phyloP scores from a whole-genome alignment of 1,284 basidiomycete species.

The Boletus semigastroideus region DNA sequence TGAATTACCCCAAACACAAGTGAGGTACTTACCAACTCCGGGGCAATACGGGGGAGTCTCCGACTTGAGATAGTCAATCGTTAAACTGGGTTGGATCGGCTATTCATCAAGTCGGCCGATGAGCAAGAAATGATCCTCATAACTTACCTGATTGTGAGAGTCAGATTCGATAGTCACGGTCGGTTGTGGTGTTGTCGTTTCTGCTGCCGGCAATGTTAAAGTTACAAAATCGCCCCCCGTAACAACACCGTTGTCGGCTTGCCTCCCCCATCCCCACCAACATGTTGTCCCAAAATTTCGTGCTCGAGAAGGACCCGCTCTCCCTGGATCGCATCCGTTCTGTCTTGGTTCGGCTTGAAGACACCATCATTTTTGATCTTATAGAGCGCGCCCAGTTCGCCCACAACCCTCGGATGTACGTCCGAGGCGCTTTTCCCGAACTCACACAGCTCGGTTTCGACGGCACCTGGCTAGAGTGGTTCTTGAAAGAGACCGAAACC shows the following conservation, averaged over 20 bases:
- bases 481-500: slow-evolving; percentile 90
- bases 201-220: no score
- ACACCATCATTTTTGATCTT: slow-evolving; percentile 96
- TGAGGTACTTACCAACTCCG: no score
- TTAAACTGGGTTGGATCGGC: no score
- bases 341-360: slow-evolving; percentile 88
- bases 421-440: slow-evolving; percentile 77
- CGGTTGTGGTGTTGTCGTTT: no score
- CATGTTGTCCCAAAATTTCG: slow-evolving; percentile 72
- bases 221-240: neutral
- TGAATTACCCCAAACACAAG: neutral
- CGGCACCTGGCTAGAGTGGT: slow-evolving; percentile 96
- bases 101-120: no score
- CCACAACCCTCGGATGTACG: slow-evolving; percentile 90
- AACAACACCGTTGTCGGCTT: neutral
- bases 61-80: no score
- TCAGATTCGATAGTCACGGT: no score
- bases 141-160: no score
- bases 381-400: slow-evolving; percentile 98
- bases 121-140: no score
- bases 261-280: slow-evolving; percentile 3
- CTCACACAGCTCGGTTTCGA: slow-evolving; percentile 69
- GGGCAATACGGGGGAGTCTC: neutral
- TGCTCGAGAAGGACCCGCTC: slow-evolving; percentile 72
- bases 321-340: slow-evolving; percentile 85